These are phyloP conservation scores for Tuber umbilicatum DNA, from an alignment of 495 filamentous ascomycete species.

Conservation along the genomic window DNA sequence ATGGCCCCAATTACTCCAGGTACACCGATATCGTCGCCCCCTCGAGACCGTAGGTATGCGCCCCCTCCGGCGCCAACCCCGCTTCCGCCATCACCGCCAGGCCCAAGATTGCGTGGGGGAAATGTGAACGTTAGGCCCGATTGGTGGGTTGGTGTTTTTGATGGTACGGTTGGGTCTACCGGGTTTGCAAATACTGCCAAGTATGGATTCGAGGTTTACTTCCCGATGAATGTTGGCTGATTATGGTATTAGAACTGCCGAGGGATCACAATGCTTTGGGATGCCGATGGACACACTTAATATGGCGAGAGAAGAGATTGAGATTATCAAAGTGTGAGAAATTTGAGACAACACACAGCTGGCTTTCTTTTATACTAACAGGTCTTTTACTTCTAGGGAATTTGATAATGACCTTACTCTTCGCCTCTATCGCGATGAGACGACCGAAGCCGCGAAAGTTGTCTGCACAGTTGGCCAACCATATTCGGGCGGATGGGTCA, in stretches of 20 bases:
- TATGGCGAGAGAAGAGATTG: constrained; percentile 40
- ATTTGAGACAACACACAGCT: neutral
- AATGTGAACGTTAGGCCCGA: constrained; percentile 31
- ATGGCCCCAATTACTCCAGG: constrained; percentile 34
- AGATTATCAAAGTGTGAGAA: constrained; percentile 42
- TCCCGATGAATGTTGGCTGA: neutral
- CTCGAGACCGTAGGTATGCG: constrained; percentile 24
- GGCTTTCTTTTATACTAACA: constrained; percentile 1
- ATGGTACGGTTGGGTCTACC: constrained; percentile 31
- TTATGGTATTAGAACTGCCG: constrained; percentile 23
- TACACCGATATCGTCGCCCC: constrained; percentile 30
- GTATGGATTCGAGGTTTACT: neutral
- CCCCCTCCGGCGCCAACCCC: constrained; percentile 30
- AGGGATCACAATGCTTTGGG: constrained; percentile 38
- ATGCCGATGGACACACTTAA: constrained; percentile 36
- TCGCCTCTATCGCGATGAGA: constrained; percentile 52
- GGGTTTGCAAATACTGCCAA: constrained; percentile 29
- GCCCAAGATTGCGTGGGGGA: constrained; percentile 24
- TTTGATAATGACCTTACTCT: constrained; percentile 50
- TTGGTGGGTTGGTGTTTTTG: constrained; percentile 38
- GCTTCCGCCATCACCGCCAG: constrained; percentile 24
- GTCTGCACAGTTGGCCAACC: constrained; percentile 49
- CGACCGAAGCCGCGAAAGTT: constrained; percentile 54
- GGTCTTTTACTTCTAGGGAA: constrained; percentile 44
- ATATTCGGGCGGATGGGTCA: constrained; percentile 47